A percentile compares a stretch with the other conserved stretches of the same genome.
Conservation (phyloP, 306 rosid species). For the Trichosanthes cucumerina region DNA sequence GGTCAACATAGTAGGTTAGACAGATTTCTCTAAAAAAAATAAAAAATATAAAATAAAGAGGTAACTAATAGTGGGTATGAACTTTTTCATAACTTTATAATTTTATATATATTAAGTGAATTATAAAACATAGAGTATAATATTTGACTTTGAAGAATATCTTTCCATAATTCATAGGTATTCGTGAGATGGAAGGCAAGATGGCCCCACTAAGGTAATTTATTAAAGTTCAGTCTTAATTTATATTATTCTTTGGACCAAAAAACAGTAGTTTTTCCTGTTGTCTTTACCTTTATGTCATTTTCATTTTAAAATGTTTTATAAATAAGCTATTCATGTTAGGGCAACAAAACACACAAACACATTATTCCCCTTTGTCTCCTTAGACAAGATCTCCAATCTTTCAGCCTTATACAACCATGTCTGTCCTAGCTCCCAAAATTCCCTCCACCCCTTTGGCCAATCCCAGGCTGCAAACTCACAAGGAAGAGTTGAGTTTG, state of each 20-base stretch:
- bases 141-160: not conserved
- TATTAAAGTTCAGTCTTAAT: slow-evolving; percentile 1
- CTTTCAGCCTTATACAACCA: not conserved
- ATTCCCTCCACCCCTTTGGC: not conserved
- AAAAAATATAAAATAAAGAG: too few species aligned
- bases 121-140: not conserved
- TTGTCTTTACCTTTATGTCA: not conserved
- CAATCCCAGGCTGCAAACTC: not conserved
- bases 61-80: too few species aligned
- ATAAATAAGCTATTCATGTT: not conserved
- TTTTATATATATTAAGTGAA: not conserved
- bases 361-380: not conserved
- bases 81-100: too few species aligned
- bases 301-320: not conserved
- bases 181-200: not conserved
- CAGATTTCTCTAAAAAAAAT: too few species aligned
- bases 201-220: not conserved
- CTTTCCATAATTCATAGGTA: not conserved
- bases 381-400: not conserved
- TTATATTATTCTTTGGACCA: not conserved
- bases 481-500: slow-evolving; percentile 1
- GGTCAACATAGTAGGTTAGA: too few species aligned
- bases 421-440: not conserved
- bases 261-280: not conserved
- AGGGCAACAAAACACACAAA: not conserved